Percentiles rank a stretch among this genome's conserved stretches.
These are phyloP conservation scores for Monosporozyma solicola DNA, from an alignment of 805 yeast species.

Conservation along the genomic window DNA sequence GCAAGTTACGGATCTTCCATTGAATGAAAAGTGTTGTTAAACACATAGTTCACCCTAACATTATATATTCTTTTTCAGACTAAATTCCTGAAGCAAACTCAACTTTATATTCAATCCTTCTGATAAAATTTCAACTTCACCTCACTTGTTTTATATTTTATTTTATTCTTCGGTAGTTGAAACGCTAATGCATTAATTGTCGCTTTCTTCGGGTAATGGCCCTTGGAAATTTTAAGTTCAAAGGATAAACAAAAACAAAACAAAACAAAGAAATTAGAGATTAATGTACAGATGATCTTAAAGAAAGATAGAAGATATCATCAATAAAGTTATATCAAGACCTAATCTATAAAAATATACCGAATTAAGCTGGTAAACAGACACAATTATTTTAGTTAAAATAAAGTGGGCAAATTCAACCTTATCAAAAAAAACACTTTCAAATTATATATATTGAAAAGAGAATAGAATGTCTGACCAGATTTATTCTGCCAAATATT, in stretches of 20 bases:
- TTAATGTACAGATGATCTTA: neutral
- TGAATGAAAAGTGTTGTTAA: no score
- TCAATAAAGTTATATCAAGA: neutral
- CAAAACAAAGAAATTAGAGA: neutral
- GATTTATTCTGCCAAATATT: slow-evolving; percentile 67
- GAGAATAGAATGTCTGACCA: slow-evolving; percentile 19
- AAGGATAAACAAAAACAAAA: neutral
- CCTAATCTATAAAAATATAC: neutral
- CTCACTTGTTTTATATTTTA: neutral
- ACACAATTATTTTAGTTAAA: neutral
- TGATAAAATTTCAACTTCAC: neutral
- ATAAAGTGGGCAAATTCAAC: neutral
- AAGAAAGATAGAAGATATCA: neutral
- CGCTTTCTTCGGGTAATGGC: neutral
- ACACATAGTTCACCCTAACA: no score
- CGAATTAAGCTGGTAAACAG: neutral
- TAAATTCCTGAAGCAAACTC: neutral
- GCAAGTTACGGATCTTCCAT: no score
- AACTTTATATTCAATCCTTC: neutral
- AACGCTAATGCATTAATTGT: neutral
- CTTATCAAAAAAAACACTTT: neutral
- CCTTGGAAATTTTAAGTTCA: neutral
- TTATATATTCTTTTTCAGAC: neutral
- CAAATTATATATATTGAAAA: neutral
- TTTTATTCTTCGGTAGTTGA: neutral